phyloP scores from a whole-genome alignment of 1,284 basidiomycete genomes.

The Lentinula novae-zelandiae region DNA sequence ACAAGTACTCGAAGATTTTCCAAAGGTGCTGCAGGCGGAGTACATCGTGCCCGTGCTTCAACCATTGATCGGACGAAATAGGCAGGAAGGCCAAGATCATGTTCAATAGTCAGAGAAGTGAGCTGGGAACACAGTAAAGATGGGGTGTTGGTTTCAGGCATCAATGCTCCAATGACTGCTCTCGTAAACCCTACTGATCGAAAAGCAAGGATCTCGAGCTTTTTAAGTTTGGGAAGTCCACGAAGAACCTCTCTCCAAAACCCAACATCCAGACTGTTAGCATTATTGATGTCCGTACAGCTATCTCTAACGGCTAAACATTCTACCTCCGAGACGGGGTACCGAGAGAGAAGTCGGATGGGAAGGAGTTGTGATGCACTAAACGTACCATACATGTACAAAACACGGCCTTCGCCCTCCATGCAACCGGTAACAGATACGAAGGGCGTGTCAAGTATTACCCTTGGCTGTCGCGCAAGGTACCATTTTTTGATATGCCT shows the following conservation, averaged over 20 bases:
- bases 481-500: constrained; percentile 10
- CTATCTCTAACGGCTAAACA: constrained; percentile 13
- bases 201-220: constrained; percentile 12
- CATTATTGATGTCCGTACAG: constrained; percentile 2
- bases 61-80: constrained; percentile 9
- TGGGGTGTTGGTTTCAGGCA: neutral
- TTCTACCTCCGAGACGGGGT: constrained; percentile 6
- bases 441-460: constrained; percentile 12
- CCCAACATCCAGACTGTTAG: neutral
- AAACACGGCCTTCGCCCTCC: neutral
- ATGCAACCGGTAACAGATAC: constrained; percentile 1
- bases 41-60: neutral
- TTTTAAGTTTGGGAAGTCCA: constrained; percentile 1
- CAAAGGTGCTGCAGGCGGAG: neutral
- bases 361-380: constrained; percentile 1
- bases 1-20: constrained; percentile 8
- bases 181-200: constrained; percentile 11
- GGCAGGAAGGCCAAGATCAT: constrained; percentile 11
- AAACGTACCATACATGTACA: constrained; percentile 14
- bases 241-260: constrained; percentile 8
- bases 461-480: constrained; percentile 10
- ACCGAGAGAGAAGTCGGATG: constrained; percentile 2
- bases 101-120: constrained; percentile 7
- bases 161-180: constrained; percentile 10
- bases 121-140: constrained; percentile 4